phyloP scores from a whole-genome alignment of 2,329 filamentous ascomycete species.

The Cercospora citrullina region DNA sequence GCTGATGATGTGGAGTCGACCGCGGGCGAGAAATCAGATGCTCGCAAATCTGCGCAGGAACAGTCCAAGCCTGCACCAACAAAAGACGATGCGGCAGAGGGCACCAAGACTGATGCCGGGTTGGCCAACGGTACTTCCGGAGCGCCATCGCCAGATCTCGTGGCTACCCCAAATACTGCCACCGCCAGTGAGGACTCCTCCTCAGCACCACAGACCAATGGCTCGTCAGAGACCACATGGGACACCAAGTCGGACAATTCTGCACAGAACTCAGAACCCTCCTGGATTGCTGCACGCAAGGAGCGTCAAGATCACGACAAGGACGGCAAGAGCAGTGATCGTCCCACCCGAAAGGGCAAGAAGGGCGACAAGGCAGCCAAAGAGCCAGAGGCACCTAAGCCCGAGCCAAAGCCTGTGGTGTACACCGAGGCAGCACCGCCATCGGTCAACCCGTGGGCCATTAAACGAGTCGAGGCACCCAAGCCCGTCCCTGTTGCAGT shows the following conservation, averaged over 20 bases:
- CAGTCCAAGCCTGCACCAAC: slow-evolving; percentile 32
- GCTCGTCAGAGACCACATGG: slow-evolving; percentile 66
- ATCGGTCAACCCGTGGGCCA: slow-evolving; percentile 80
- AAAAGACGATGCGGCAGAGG: slow-evolving; percentile 35
- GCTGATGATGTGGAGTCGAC: slow-evolving; percentile 52
- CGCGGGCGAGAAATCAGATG: slow-evolving; percentile 40
- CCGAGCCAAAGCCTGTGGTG: slow-evolving; percentile 54
- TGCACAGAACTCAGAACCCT: slow-evolving; percentile 62
- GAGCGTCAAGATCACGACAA: slow-evolving; percentile 34
- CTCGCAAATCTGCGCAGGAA: slow-evolving; percentile 32
- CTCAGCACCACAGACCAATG: slow-evolving; percentile 57
- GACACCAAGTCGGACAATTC: slow-evolving; percentile 65
- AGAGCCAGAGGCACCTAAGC: slow-evolving; percentile 25
- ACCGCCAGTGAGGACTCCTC: slow-evolving; percentile 62
- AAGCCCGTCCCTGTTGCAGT: slow-evolving; percentile 49
- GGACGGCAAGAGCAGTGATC: slow-evolving; percentile 16
- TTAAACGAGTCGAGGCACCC: slow-evolving; percentile 67
- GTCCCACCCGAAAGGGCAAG: slow-evolving; percentile 19
- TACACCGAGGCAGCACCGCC: slow-evolving; percentile 81
- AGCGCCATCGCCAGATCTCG: slow-evolving; percentile 56
- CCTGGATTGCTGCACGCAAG: slow-evolving; percentile 59
- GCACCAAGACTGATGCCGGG: slow-evolving; percentile 35
- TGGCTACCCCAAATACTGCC: slow-evolving; percentile 58
- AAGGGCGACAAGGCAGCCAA: slow-evolving; percentile 32
- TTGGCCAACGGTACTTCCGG: slow-evolving; percentile 33